Evolutionary conservation across 208 protist species (phyloP).

Genomic region (Phytomonas serpens): DNA sequence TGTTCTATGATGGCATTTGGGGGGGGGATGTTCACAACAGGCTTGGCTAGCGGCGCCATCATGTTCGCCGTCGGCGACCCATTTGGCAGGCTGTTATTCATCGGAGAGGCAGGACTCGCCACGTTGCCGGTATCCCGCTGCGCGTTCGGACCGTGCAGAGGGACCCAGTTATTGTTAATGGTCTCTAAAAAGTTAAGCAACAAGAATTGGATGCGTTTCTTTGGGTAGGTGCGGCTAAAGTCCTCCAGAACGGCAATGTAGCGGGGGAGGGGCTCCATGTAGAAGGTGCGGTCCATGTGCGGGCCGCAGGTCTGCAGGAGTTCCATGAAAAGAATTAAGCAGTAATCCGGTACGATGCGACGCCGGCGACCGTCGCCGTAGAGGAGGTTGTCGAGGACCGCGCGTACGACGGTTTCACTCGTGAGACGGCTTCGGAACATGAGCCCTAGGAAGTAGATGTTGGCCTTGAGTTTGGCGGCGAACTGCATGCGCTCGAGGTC

Average conservation of each 20-base stretch:
- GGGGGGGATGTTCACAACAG: not conserved
- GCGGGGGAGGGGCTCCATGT: constrained; percentile 28
- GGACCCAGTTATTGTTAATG: constrained; percentile 78
- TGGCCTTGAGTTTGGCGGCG: constrained; percentile 70
- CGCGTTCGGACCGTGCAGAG: constrained; percentile 36
- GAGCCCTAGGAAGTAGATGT: constrained; percentile 78
- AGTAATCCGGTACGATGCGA: constrained; percentile 57
- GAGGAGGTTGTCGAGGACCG: constrained; percentile 66
- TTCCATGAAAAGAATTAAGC: constrained; percentile 73
- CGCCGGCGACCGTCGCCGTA: constrained; percentile 51
- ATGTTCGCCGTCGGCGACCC: not conserved
- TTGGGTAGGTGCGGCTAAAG: constrained; percentile 43
- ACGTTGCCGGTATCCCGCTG: constrained; percentile 7
- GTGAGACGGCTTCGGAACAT: constrained; percentile 61
- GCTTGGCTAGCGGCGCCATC: constrained; percentile 1
- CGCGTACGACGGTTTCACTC: constrained; percentile 39
- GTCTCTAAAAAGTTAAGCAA: constrained; percentile 65
- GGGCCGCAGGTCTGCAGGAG: constrained; percentile 66
- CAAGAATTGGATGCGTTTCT: constrained; percentile 73
- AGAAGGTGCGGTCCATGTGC: constrained; percentile 32
- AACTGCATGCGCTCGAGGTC: constrained; percentile 56
- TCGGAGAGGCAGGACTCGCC: not conserved
- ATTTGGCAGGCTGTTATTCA: not conserved
- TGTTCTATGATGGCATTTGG: constrained; percentile 1
- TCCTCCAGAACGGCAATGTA: constrained; percentile 41